Base-by-base conservation (phyloP, 1,284 basidiomycete genomes). In the Ustilago xerochloae region DNA sequence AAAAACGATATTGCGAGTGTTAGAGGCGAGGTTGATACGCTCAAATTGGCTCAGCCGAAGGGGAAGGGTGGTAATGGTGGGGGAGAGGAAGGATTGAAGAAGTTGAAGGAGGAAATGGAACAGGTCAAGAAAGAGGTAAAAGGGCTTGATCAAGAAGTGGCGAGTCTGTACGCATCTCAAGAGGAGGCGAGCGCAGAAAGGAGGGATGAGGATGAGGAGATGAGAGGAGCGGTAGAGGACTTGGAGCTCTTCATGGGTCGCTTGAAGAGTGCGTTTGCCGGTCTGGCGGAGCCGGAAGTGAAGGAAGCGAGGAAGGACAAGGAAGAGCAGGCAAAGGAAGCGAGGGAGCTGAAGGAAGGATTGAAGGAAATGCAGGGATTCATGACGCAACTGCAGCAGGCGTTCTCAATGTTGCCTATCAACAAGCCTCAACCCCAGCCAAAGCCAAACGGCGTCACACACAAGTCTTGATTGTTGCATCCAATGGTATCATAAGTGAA, bases 241-340 rank as follows among this genome's bases (percentile, higher is more conserved):
- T 22, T 53, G 28, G 36, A 52, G 18, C 10, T 45, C 6, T 49
- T 50, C 22, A 41, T 29, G 13, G n/a, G 13, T 10, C 24, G 48
- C 18, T 20, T 51, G 22, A 51, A 59, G 30, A 39, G 51, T 12
- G 56, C 56, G 16, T 41, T 59, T 24, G 39, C 45, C 1, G 38
- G 35, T 15, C 30, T 51, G 22, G 47, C 47, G n/a, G 55, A 20
- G n/a, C 55, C 55, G 28, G 55, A 57, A n/a, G 28, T 30, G 6
- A 53, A 53, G 12, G 13, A 36, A 12, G n/a, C 13, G 6, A 41
- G n/a, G 36, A 47, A 57, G 18, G 18, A 32, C 2, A 18, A 41
- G 18, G 55, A 57, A 24, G 29, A 36, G 36, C 16, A 50, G 26
- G 38, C 26, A 18, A 50, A 50, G 29, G 56, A 59, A 13, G 28